Base-by-base conservation (phyloP, 305 asterid genomes). In the Fraxinus sp. region DNA sequence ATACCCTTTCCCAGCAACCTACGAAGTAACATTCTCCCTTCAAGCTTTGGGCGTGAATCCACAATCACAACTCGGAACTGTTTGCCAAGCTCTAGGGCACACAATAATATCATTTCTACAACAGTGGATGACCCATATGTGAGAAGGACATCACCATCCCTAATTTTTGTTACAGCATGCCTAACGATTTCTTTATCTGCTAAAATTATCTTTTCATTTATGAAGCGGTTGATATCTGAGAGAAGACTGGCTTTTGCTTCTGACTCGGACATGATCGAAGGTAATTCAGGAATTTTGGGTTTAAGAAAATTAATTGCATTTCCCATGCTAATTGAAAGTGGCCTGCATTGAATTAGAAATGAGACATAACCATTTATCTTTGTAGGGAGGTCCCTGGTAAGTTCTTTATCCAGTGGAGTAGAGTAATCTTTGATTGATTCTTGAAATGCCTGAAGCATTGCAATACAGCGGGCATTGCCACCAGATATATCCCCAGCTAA, bases 91-190 rank as follows among this genome's bases (percentile, higher is more conserved):
- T 96, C 97, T 83, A 95, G 97, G 41, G 99, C 99, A 83, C 93
- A 98, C 81, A 89, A 36, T 1, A 95, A 86, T 76, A 95, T 85
- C 98, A 93, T 91, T 88, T 96, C 98, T 83, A 96, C 94, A 82
- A 96, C 93, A 79, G 98, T 95, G 18, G 98, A 92, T 2, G 97
- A 91, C 77, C 91, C 96, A 81, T 91, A 91, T 10, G 99, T 95
- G 83, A 96, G 97, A 86, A 96, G 98, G 82, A 96, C 98, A 77
- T 96, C 98, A 14, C 98, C 97, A 81, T 96, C 97, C 87, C 93
- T 89, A 79, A 96, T 91, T 88, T 95, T 96, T 79, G 98, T 93
- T 72, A 95, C 97, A 24, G 98, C 99, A 85, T 95, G 98, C 83
- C 87, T 89, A 86, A 95, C 96, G 70, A 96, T 95, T 33, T 91